A percentile compares a stretch with the other conserved stretches of the same genome.
phyloP scores from a whole-genome alignment of 345 rosid species.

The Fremontodendron californicum region DNA sequence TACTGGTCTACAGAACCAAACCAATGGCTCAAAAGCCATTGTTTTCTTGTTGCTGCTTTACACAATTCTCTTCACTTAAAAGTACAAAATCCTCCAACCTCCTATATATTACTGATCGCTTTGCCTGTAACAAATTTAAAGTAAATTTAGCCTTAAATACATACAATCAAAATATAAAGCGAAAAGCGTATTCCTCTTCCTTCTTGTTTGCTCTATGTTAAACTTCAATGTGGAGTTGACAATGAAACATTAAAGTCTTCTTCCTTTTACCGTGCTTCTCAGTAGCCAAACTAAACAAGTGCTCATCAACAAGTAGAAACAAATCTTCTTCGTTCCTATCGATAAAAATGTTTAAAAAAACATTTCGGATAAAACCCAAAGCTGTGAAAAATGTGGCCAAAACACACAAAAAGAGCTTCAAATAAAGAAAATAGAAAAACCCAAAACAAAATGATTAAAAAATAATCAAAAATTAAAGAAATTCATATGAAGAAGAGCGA shows the following conservation, averaged over 20 bases:
- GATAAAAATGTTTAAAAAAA: not conserved
- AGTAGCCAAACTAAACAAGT: constrained; percentile 5
- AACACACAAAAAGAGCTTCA: not conserved
- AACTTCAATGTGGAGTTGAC: not conserved
- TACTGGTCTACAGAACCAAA: constrained; percentile 82
- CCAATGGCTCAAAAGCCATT: constrained; percentile 62
- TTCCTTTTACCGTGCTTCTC: not conserved
- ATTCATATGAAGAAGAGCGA: not conserved
- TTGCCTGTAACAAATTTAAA: constrained; percentile 2
- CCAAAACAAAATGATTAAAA: not conserved
- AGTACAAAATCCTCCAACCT: constrained; percentile 18
- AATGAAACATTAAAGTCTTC: not conserved
- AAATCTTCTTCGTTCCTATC: not conserved
- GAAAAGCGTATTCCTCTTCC: not conserved
- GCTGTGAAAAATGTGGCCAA: not conserved
- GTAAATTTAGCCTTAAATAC: not conserved
- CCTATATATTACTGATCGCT: not conserved
- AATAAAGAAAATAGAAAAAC: not conserved
- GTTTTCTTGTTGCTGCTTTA: constrained; percentile 19
- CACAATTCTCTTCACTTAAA: constrained; percentile 14
- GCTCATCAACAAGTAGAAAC: not conserved
- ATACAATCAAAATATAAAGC: not conserved
- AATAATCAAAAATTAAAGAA: not conserved
- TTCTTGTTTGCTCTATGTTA: not conserved
- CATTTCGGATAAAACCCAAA: not conserved